Base-by-base conservation (phyloP, 495 filamentous ascomycete genomes). In the Patellaria atrata region DNA sequence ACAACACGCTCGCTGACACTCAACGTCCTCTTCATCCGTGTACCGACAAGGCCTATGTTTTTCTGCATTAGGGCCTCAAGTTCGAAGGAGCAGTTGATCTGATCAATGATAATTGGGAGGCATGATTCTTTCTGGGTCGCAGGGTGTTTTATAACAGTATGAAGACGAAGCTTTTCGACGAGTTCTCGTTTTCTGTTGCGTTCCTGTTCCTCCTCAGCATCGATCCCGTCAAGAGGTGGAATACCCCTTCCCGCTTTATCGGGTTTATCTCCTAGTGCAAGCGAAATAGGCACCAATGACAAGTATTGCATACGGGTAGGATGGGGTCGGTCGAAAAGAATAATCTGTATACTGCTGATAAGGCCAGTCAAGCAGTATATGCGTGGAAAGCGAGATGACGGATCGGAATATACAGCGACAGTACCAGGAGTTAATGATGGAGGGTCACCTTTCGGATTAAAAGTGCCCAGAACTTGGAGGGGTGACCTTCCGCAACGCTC, bases 1-100 rank as follows among this genome's bases (percentile, higher is more conserved):
- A 94, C 86, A 2, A 99, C 85, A 35, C 83, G 70, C 57, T 99
- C 91, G 12, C 82, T 82, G 16, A 99, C 91, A 51, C 87, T 94
- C 43, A 94, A 68, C 27, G 71, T 80, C 35, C 89, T 70, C 58
- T 85, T 83, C 10, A 71, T 70, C 3, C 91, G 77, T 12, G 74
- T 71, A 0, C 82, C 76, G 22, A 96, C 73, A 4, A 91, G 64
- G 20, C 75, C 71, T 30, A 83, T 78, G 43, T 99, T 99, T 47
- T 77, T 83, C 44, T 86, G 78, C 38, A 96, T 68, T 25, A 94
- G 59, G 39, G 75, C 65, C 25, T 80, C 75, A 44, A 94, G 64
- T 50, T 99, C 89, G 58, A 76, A 84, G 1, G 87, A 81, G 61
- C 89, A 96, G 51, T 99, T 99, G 50, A 94, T 77, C 55, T 99